A percentile compares a stretch with the other conserved stretches of the same genome.
These are phyloP conservation scores for Forsythia viridissima DNA, from an alignment of 257 asterid species.

Conservation along the genomic window DNA sequence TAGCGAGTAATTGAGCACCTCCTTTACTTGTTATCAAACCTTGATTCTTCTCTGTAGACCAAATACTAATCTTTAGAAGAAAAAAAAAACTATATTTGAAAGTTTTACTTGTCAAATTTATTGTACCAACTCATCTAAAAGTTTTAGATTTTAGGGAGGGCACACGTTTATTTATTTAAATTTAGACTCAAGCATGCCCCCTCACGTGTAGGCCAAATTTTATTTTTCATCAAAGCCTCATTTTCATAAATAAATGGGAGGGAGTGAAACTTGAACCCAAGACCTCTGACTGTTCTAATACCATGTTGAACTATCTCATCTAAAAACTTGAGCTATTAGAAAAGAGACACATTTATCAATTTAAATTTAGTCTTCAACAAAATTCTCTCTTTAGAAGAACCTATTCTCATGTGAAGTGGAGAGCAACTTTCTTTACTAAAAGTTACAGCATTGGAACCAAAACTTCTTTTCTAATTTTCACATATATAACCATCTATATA, in stretches of 20 bases:
- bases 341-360: neutral
- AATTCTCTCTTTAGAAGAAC: neutral
- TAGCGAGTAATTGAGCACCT: conserved; percentile 73
- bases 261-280: neutral
- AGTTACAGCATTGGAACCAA: neutral
- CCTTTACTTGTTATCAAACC: conserved; percentile 69
- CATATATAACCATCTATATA: neutral
- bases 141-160: neutral
- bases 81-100: neutral
- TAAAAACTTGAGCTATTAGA: too few species aligned
- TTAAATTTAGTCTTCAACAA: neutral
- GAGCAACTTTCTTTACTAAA: neutral
- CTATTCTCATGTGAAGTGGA: conserved; percentile 4
- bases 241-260: neutral
- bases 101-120: neutral
- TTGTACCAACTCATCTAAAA: neutral
- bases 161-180: neutral
- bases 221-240: neutral
- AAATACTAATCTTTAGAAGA: neutral
- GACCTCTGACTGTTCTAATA: neutral
- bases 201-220: neutral
- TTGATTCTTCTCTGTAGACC: conserved; percentile 70
- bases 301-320: neutral
- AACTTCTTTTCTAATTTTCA: neutral
- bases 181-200: neutral